Base-by-base conservation (phyloP, 257 asterid species). In the Petrea volubilis region DNA sequence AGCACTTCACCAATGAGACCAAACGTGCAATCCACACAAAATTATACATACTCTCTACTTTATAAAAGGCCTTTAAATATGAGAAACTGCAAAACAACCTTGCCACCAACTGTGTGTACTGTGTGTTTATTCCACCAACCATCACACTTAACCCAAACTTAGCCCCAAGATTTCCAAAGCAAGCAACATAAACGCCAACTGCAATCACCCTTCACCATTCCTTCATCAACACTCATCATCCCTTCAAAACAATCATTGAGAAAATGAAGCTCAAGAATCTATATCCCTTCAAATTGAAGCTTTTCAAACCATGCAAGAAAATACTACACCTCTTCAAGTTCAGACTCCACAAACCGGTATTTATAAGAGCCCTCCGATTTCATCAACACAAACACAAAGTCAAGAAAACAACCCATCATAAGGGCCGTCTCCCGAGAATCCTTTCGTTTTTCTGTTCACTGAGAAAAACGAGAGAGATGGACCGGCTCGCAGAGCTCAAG, bases 11-110 rank as follows among this genome's bases (percentile, higher is more conserved):
- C 5, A 17, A 17, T 24, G 10, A 28, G 17, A 57, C 31, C 14
- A 76, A 75, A 89, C 93, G 93, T 86, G 96, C 73, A 69, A 70
- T 34, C 86, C 86, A 84, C 81, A 58, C 69, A 78, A 29, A 27
- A 61, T 34, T 2, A 60, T 20, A 25, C 58, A 10, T 55, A 24
- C 60, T 68, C 60, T 65, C 3, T 21, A 17, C 38, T 21, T 18
- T 21, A 6, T n/a, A 38, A 38, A 38, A 38, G 43, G 60, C 34
- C 74, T 13, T 63, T 57, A 65, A 40, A 73, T 65, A 77, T 25
- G 46, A 74, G 20, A 64, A 11, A 27, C 6, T 24, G 15, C 33
- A 50, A 3, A 34, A 33, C 61, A 60, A 61, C 53, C 41, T 49
- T 18, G 12, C 24, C 46, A 36, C 55, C 47, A 43, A 23, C 52